Percentiles rank a stretch among this genome's conserved stretches.
Conservation (phyloP, 129 eudicot species). For the Apium graveolens region DNA sequence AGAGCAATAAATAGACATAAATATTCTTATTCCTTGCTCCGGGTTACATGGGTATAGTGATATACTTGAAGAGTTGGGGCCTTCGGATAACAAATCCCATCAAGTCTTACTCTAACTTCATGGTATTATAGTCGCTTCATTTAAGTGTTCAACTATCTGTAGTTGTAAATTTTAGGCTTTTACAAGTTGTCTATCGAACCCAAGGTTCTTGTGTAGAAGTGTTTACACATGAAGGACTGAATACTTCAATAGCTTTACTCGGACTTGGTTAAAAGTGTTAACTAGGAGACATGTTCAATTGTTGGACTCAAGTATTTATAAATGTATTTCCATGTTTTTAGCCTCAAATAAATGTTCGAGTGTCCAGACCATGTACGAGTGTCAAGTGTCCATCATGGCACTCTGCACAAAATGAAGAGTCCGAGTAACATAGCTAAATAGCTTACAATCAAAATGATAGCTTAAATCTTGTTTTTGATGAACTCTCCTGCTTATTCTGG, state of each 20-base stretch:
- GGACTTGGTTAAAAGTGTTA: not conserved
- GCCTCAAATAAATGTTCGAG: not conserved
- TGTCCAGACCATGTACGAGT: not conserved
- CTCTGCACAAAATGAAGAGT: not conserved
- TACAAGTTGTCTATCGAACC: not conserved
- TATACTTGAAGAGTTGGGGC: not conserved
- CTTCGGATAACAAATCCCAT: not conserved
- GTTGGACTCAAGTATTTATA: not conserved
- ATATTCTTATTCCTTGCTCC: not conserved
- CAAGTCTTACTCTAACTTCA: not conserved
- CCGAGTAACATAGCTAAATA: not conserved
- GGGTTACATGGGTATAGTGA: not conserved
- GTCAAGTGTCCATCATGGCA: not conserved
- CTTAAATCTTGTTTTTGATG: not conserved
- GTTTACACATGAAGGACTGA: not conserved
- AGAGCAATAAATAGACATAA: too few species aligned
- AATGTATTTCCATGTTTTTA: not conserved
- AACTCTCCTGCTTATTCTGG: not conserved
- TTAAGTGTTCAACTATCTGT: not conserved
- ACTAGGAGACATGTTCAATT: not conserved
- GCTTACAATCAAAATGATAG: not conserved
- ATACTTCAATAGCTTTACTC: not conserved
- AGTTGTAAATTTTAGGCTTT: too few species aligned
- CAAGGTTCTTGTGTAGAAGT: not conserved
- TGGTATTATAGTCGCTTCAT: not conserved